A percentile compares a stretch with the other conserved stretches of the same genome.
Evolutionary conservation across 768 basidiomycete species (phyloP).

Genomic region (Cystofilobasidium capitatum): DNA sequence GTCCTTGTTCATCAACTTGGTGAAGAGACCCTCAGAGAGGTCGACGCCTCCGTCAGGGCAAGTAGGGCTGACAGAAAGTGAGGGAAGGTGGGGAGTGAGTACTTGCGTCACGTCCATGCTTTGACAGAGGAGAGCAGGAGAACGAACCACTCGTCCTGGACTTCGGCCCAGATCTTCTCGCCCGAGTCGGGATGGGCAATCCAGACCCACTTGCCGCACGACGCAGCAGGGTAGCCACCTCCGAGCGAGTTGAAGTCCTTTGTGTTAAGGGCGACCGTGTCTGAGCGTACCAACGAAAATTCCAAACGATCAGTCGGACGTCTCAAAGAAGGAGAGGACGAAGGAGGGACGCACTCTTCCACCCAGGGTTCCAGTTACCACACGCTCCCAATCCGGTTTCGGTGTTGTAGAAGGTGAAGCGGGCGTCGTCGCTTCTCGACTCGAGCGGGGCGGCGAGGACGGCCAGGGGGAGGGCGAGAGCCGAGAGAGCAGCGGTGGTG

Average conservation of each 20-base stretch:
- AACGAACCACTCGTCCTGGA: constrained; percentile 16
- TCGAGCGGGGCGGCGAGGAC: constrained; percentile 4
- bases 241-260: constrained; percentile 1
- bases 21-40: constrained; percentile 9
- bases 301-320: background rate
- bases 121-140: too few relatives aligned
- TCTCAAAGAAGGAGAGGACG: background rate
- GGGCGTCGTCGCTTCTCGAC: background rate
- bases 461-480: constrained; percentile 11
- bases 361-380: background rate
- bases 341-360: background rate
- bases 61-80: too few relatives aligned
- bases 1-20: background rate
- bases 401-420: constrained; percentile 8
- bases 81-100: too few relatives aligned
- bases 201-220: constrained; percentile 10
- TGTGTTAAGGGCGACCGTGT: constrained; percentile 12
- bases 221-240: background rate
- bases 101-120: too few relatives aligned
- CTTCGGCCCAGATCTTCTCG: background rate
- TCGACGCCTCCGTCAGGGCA: constrained; percentile 9
- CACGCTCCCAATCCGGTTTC: background rate
- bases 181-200: background rate
- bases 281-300: background rate
- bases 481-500: background rate